A percentile compares a stretch with the other conserved stretches of the same genome.
Conservation (phyloP, 2,329 filamentous ascomycete species). For the Chaetoscypha palmicola region DNA sequence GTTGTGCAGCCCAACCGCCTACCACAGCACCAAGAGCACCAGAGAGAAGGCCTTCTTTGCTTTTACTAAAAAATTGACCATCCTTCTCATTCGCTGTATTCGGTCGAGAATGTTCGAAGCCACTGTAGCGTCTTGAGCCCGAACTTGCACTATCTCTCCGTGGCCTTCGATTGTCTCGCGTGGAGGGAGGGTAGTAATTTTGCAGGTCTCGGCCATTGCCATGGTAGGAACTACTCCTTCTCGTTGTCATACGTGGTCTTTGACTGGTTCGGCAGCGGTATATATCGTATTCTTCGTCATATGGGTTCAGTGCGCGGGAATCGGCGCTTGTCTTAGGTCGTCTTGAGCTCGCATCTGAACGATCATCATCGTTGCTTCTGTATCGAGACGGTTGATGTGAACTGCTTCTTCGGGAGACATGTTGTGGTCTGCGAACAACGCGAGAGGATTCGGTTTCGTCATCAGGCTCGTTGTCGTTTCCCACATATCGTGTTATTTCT, state of each 20-base stretch:
- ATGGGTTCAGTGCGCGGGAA: background rate
- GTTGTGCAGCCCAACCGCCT: slow-evolving; percentile 8
- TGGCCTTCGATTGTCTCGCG: background rate
- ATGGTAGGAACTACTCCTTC: slow-evolving; percentile 6
- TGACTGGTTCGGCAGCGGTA: background rate
- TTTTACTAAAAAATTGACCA: slow-evolving; percentile 6
- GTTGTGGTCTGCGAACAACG: slow-evolving; percentile 2
- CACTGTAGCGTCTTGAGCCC: background rate
- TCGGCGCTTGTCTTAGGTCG: slow-evolving; percentile 1
- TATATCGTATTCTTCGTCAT: slow-evolving; percentile 3
- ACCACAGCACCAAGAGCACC: slow-evolving; percentile 8
- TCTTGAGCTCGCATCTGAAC: background rate
- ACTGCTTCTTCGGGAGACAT: slow-evolving; percentile 6
- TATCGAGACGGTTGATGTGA: slow-evolving; percentile 4
- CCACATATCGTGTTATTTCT: background rate
- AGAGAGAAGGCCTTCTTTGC: slow-evolving; percentile 7
- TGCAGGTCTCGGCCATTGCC: background rate
- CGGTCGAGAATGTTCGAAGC: background rate
- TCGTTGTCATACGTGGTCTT: background rate
- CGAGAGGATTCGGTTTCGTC: background rate
- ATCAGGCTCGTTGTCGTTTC: background rate
- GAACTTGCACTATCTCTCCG: background rate
- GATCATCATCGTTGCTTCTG: background rate
- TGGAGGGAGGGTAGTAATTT: background rate
- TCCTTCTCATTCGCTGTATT: background rate